Evolutionary conservation across 2,329 filamentous ascomycete genomes (phyloP), one percentile per base, ranked within the genome.

Genomic region (Zalaria sp.): DNA sequence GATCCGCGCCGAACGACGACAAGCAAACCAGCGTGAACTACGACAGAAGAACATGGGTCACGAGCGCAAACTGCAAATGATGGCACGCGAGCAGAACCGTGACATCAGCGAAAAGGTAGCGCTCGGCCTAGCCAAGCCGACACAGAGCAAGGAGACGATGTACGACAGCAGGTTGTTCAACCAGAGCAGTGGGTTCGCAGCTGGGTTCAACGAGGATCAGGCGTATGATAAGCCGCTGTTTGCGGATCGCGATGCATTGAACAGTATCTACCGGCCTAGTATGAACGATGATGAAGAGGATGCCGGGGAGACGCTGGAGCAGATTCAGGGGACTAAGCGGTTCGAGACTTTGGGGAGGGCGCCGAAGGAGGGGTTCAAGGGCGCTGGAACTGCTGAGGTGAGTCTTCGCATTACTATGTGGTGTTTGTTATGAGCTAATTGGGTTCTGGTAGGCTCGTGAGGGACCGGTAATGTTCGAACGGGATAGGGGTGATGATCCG

Each of bases 41-140:
- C 80, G 89, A 28, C 88, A 96, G 65, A 91, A 85, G 40, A 81
- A 87, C 40, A 98, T 98, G 91, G 91, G 91, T 32, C 80, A 86
- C 0, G 91, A 98, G 65, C 78, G 89, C 43, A 78, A 85, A 36
- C 77, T 95, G 42, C 87, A 96, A 60, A 81, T 93, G 64, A 82
- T 96, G 73, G 89, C 89, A 1, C 78, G 88, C 25, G 89, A 96
- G 61, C 89, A 96, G 59, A 88, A 93, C 59, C 84, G 91, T 51
- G 91, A 98, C 60, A 94, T 98, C 39, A 91, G 84, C 1, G 91
- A 98, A 59, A 96, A 95, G 68, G 84, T 98, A 29, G 91, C 91
- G 1, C 73, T 98, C 4, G 91, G 91, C 3, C 66, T 96, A 38
- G 91, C 91, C 4, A 98, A 96, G 62, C 91, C 91, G 3, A 95